These are phyloP conservation scores for Lobulomyces angularis DNA, from an alignment of 192 early-diverging fungal species.

Conservation along the genomic window DNA sequence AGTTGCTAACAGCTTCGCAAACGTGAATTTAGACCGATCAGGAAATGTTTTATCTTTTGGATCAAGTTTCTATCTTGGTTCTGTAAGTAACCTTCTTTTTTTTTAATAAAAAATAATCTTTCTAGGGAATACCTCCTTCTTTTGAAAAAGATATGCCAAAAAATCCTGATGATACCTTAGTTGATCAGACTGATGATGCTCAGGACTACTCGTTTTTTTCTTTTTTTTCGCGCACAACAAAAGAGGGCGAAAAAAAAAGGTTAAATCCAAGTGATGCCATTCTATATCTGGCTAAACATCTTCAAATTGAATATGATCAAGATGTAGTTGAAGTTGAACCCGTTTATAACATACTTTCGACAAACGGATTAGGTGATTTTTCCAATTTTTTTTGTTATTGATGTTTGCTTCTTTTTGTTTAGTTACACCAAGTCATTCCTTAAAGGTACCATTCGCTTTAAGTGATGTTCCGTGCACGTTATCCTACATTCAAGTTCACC, in stretches of 20 bases:
- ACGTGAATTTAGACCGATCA: conserved; percentile 58
- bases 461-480: conserved; percentile 49
- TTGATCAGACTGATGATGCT: conserved; percentile 16
- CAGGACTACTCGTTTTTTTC: conserved; percentile 18
- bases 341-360: no score
- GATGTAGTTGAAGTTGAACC: no score
- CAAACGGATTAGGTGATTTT: no score
- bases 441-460: no score
- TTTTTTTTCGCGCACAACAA: no score
- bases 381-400: no score
- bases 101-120: no score
- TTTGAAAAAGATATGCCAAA: conserved; percentile 46
- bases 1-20: conserved; percentile 73
- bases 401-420: no score
- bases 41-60: conserved; percentile 63
- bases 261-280: conserved; percentile 18
- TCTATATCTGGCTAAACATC: conserved; percentile 45
- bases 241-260: no score
- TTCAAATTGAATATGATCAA: no score
- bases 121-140: conserved; percentile 51
- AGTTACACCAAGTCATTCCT: no score
- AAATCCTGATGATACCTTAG: conserved; percentile 29
- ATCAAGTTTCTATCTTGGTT: conserved; percentile 43
- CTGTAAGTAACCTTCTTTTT: conserved; percentile 12
- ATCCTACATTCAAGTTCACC: conserved; percentile 50